These are phyloP conservation scores for Psophocarpus tetragonolobus DNA, from an alignment of 306 rosid species.

Conservation along the genomic window DNA sequence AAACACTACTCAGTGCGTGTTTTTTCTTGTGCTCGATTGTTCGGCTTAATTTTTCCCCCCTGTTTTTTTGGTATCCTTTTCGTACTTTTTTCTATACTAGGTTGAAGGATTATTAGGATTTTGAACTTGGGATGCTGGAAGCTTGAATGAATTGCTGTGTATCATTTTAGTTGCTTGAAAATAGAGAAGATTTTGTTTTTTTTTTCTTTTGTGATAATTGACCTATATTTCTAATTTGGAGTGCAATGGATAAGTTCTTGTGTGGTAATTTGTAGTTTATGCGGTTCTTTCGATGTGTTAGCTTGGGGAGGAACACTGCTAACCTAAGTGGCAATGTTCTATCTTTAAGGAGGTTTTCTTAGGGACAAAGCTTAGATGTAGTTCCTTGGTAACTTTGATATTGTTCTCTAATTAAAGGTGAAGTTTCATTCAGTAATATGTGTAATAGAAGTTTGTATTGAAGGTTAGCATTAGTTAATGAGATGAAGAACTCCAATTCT, in stretches of 20 bases:
- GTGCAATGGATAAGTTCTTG: background rate
- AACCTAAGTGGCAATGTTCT: background rate
- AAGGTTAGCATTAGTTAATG: background rate
- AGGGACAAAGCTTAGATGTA: too few species aligned
- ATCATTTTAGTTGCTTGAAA: background rate
- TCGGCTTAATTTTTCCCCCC: background rate
- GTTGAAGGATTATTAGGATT: background rate
- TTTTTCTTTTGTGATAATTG: background rate
- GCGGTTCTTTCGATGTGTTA: conserved; percentile 6
- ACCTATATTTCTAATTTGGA: background rate
- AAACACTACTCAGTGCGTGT: background rate
- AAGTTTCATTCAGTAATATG: background rate
- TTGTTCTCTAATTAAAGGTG: background rate
- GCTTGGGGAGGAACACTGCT: background rate
- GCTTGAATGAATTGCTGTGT: background rate
- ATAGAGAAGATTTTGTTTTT: background rate
- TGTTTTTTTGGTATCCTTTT: background rate
- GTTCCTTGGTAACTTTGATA: background rate
- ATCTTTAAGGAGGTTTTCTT: background rate
- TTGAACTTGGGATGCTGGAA: background rate
- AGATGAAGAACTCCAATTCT: background rate
- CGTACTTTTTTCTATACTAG: background rate
- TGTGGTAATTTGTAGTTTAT: background rate
- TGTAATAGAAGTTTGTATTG: background rate
- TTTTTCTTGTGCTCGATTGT: background rate